A percentile compares a stretch with the other conserved stretches of the same genome.
Conservation (phyloP, 2,329 filamentous ascomycete genomes). For the Furcasterigmium furcatum region DNA sequence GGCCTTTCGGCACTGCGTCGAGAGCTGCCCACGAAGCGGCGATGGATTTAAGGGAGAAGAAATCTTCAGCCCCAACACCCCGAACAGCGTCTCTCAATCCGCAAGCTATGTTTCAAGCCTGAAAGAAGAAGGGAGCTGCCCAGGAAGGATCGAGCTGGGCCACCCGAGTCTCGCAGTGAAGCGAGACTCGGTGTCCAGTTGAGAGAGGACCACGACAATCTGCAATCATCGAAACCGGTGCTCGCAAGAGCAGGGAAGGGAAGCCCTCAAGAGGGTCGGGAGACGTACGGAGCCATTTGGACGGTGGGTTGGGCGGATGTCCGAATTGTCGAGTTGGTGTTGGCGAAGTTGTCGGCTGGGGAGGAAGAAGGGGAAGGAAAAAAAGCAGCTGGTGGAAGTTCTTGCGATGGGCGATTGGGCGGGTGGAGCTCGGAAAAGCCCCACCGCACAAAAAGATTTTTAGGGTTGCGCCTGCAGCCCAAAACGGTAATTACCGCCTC, state of each 20-base stretch:
- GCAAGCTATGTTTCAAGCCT: slow-evolving; percentile 44
- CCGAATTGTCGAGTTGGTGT: slow-evolving; percentile 27
- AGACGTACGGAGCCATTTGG: slow-evolving; percentile 56
- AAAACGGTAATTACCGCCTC: background rate
- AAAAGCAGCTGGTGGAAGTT: background rate
- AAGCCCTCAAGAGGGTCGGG: slow-evolving; percentile 25
- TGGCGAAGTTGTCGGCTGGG: slow-evolving; percentile 12
- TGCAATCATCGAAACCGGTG: slow-evolving; percentile 54
- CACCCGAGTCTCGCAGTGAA: slow-evolving; percentile 36
- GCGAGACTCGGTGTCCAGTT: slow-evolving; percentile 51
- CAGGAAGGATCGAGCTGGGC: slow-evolving; percentile 81
- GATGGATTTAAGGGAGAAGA: slow-evolving; percentile 78
- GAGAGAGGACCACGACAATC: slow-evolving; percentile 86
- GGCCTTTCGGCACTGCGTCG: slow-evolving; percentile 21
- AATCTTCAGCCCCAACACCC: slow-evolving; percentile 79
- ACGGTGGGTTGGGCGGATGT: slow-evolving; percentile 25
- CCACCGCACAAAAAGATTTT: no score
- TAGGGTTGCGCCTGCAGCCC: no score
- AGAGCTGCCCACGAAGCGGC: slow-evolving; percentile 42
- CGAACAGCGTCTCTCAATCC: slow-evolving; percentile 56
- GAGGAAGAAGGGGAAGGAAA: slow-evolving; percentile 1
- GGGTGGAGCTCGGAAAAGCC: background rate
- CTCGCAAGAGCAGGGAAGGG: slow-evolving; percentile 18
- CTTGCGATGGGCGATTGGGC: background rate
- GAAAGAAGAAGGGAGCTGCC: slow-evolving; percentile 53